These are phyloP conservation scores for Geotrichum carabidarum DNA, from an alignment of 1,139 yeast genomes.

Conservation along the genomic window DNA sequence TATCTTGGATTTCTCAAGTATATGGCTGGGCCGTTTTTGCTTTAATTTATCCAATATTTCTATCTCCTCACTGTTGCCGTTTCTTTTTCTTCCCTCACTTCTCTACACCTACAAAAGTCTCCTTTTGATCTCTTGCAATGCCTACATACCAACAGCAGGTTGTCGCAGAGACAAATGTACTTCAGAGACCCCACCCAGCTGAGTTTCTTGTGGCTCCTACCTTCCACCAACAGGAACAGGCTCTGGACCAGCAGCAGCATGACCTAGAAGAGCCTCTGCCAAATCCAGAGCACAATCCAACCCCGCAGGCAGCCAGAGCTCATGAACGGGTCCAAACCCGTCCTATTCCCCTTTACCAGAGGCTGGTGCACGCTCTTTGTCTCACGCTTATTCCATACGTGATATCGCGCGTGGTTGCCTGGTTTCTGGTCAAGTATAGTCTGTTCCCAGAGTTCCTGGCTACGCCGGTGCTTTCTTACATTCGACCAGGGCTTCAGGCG, in stretches of 20 bases:
- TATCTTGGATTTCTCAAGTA: too few species aligned
- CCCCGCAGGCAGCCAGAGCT: background rate
- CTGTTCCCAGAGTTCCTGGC: constrained; percentile 7
- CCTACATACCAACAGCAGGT: too few species aligned
- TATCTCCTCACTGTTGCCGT: background rate
- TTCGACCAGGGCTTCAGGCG: background rate
- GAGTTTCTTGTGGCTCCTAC: too few species aligned
- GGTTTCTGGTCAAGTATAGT: constrained; percentile 7
- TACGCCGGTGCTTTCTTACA: background rate
- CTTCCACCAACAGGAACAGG: background rate
- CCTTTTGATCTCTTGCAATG: background rate
- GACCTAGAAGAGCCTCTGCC: background rate
- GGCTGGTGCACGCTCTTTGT: constrained; percentile 12
- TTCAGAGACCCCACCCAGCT: too few species aligned
- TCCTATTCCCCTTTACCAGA: constrained; percentile 3
- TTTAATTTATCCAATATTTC: too few species aligned
- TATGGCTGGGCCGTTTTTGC: too few species aligned
- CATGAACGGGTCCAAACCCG: constrained; percentile 3
- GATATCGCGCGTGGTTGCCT: constrained; percentile 5
- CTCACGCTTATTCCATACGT: constrained; percentile 8
- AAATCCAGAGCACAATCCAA: background rate
- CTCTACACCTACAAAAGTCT: background rate
- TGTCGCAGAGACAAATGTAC: too few species aligned
- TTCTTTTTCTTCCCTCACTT: background rate
- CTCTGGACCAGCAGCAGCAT: background rate